Evolutionary conservation across 2,329 filamentous ascomycete species (phyloP), one percentile per base, ranked within the genome.

Genomic region (Paraphoma sp.): DNA sequence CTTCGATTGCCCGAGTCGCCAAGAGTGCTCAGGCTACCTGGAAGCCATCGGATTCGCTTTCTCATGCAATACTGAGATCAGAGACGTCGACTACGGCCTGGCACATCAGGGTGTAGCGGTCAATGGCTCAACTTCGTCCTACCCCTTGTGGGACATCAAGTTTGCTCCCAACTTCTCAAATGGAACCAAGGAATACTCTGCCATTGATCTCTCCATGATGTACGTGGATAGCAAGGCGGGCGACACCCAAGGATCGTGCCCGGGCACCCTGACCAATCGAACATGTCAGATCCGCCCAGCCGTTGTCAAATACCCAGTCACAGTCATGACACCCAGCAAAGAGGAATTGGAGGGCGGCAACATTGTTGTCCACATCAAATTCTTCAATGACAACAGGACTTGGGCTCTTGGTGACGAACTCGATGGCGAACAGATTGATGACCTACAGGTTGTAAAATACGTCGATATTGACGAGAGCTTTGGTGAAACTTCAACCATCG

Each of bases 301-400:
- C 4, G 12, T 68, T 6, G 59, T 69, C 8, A 44, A 61, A 30
- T 69, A 69, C 17, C 67, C 67, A 0, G 51, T 69, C n/a, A 63
- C 57, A 1, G 60, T 68, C 36, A 69, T 68, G 65, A 58, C 51
- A 11, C 67, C 67, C 9, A 68, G 64, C 4, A 33, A 68, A 45
- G 63, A 69, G 48, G 66, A 69, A 33, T 46, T 69, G 0, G 14
- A 47, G 0, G 66, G 64, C 2, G 44, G 16, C 2, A 69, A 69
- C 16, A 69, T 69, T 14, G 66, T 69, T 14, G 63, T 59, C 0
- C 65, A 69, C 36, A 42, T 68, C 44, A 68, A 68, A 18, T 69
- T 69, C 54, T 68, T 53, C 49, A 54, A 62, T 7, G 51, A 67
- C 31, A 54, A 57, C 16, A 30, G 10, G 1, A 12, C 49, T 0